These are phyloP conservation scores for Fusarium sp. DNA, from an alignment of 2,329 filamentous ascomycete species.

Conservation along the genomic window DNA sequence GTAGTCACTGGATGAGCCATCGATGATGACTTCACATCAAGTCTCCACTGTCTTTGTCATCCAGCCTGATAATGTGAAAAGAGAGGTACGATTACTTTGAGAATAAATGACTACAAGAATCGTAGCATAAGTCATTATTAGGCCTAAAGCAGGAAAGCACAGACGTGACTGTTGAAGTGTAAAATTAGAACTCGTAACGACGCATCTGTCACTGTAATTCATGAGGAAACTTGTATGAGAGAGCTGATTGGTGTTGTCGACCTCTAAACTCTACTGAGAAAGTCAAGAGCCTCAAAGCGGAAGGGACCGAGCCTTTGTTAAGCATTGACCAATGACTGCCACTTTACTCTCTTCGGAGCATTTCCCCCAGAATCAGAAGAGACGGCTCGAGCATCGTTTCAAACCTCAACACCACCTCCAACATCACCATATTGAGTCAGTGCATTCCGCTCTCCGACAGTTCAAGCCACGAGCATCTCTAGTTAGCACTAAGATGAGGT, in stretches of 20 bases:
- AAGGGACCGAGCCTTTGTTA: constrained; percentile 15
- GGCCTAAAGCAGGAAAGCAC: neutral
- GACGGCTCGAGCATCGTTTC: neutral
- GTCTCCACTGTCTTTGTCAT: neutral
- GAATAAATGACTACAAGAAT: neutral
- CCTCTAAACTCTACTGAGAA: neutral
- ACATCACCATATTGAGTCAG: constrained; percentile 20
- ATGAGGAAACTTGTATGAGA: neutral
- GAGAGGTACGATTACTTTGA: neutral
- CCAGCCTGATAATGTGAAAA: neutral
- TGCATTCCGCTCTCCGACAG: constrained; percentile 19
- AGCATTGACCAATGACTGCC: constrained; percentile 16
- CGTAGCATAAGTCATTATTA: neutral
- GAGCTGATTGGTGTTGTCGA: constrained; percentile 9
- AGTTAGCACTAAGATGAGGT: neutral
- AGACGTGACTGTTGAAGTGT: neutral
- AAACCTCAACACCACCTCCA: constrained; percentile 1
- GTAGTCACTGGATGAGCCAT: constrained; percentile 30
- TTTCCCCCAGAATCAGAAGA: neutral
- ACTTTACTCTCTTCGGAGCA: neutral
- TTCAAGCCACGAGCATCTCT: constrained; percentile 1
- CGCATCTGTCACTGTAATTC: neutral
- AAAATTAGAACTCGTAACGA: constrained; percentile 1
- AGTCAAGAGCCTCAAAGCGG: constrained; percentile 12
- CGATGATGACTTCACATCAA: constrained; percentile 9